phyloP scores from a whole-genome alignment of 306 rosid species.

The Gillenia trifoliata region DNA sequence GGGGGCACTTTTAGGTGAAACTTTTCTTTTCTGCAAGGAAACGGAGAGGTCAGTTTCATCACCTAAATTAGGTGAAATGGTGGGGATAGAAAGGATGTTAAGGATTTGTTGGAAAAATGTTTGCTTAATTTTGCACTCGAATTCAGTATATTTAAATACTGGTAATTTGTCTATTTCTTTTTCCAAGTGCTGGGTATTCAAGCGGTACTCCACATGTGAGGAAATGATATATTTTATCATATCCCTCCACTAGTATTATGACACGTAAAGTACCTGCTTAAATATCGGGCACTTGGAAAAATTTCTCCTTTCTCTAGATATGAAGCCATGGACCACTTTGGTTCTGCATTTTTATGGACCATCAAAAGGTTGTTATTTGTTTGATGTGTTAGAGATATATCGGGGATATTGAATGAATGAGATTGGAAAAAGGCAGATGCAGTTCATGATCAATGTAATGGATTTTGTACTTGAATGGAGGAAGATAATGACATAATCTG shows the following conservation, averaged over 20 bases:
- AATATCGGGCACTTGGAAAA: too few species aligned
- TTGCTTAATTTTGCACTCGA: too few species aligned
- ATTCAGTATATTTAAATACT: background rate
- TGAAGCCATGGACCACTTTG: background rate
- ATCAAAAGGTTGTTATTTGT: background rate
- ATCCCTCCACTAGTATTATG: too few species aligned
- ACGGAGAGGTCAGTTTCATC: background rate
- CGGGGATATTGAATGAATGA: background rate
- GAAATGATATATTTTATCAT: too few species aligned
- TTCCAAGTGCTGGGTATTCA: too few species aligned
- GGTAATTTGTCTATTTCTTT: background rate
- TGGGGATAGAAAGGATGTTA: background rate
- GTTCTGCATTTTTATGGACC: background rate
- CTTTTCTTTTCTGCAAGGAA: background rate
- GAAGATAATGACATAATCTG: background rate
- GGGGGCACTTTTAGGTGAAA: slow-evolving; percentile 1
- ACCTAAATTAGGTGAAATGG: slow-evolving; percentile 8
- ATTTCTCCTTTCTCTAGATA: too few species aligned
- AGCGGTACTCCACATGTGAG: too few species aligned
- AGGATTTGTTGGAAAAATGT: background rate
- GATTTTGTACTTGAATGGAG: background rate
- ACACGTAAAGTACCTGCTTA: too few species aligned
- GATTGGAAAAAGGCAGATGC: background rate
- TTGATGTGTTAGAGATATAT: background rate
- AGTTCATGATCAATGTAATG: background rate